Base-by-base conservation (phyloP, 495 filamentous ascomycete genomes). In the Hamigera avellanea region DNA sequence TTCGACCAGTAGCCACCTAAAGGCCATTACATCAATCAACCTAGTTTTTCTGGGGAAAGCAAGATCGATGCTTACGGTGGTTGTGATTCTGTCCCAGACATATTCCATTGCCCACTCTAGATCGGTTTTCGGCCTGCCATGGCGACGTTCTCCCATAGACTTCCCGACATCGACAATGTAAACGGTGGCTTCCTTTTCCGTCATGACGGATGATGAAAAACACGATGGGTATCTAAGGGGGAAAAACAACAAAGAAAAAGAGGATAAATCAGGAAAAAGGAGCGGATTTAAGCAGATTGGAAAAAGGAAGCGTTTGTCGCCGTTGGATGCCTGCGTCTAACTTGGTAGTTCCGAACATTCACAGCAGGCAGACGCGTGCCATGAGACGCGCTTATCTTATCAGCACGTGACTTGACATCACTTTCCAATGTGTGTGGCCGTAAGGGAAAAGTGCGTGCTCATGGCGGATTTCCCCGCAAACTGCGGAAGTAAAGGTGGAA, bases 51-150 rank as follows among this genome's bases (percentile, higher is more conserved):
- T 4, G 21, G 9, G 21, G 21, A 23, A 23, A 9, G 21, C 9
- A 23, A n/a, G n/a, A n/a, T n/a, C n/a, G n/a, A 23, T 23, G n/a
- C 62, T 21, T 54, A 81, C 78, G 8, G 84, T 93, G 14, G 71
- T 76, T 1, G 84, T 84, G 46, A 96, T 93, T 48, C 79, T 86
- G 57, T 95, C 91, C 91, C 91, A 99, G 33, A 99, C 75, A 67
- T 95, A 99, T 37, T 75, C 75, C 82, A 96, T 80, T 14, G 78
- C 72, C 70, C 76, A 96, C 37, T 95, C 84, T 3, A 96, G 75
- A 58, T 96, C 83, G 12, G 83, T 80, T 50, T 87, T 69, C 6
- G 57, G 48, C 33, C 93, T 76, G n/a, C 78, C 86, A 66, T 79
- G 66, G 42, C 74, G 72, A 41, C 67, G 73, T 49, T 83, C 66